phyloP scores from a whole-genome alignment of 1,284 basidiomycete species.

The Inonotus hispidus region DNA sequence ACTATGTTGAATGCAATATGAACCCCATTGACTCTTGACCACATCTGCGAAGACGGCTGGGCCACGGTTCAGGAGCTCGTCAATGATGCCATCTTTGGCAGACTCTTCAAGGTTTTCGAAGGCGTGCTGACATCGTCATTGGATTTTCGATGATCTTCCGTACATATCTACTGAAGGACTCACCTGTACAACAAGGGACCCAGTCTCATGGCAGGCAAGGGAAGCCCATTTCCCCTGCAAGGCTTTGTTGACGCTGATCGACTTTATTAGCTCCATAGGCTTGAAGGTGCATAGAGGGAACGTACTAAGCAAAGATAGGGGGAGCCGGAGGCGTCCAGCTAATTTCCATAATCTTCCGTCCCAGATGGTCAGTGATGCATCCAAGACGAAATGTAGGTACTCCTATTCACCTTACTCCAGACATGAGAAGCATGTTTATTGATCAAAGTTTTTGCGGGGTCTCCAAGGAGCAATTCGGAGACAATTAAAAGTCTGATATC shows the following conservation, averaged over 20 bases:
- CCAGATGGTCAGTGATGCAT: background rate
- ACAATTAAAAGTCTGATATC: constrained; percentile 75
- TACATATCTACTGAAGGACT: background rate
- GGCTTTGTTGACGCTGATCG: constrained; percentile 68
- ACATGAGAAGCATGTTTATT: constrained; percentile 86
- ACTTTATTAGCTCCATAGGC: background rate
- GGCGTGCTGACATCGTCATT: constrained; percentile 49
- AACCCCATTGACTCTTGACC: constrained; percentile 81
- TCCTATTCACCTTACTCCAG: constrained; percentile 67
- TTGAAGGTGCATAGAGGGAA: constrained; percentile 19
- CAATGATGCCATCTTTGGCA: constrained; percentile 76
- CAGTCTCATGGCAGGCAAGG: constrained; percentile 82
- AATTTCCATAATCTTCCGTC: constrained; percentile 71
- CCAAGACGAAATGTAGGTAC: background rate
- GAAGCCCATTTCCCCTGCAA: constrained; percentile 81
- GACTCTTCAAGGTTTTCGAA: constrained; percentile 80
- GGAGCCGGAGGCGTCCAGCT: constrained; percentile 78
- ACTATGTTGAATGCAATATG: constrained; percentile 82
- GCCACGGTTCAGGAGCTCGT: constrained; percentile 71
- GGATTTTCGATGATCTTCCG: background rate
- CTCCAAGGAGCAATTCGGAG: constrained; percentile 71
- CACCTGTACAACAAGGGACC: constrained; percentile 77
- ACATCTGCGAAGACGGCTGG: constrained; percentile 62
- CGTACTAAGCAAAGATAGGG: constrained; percentile 78
- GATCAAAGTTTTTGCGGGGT: constrained; percentile 74